These are phyloP conservation scores for Lolium rigidum DNA, from an alignment of 176 grass and related monocot genomes.

Conservation along the genomic window DNA sequence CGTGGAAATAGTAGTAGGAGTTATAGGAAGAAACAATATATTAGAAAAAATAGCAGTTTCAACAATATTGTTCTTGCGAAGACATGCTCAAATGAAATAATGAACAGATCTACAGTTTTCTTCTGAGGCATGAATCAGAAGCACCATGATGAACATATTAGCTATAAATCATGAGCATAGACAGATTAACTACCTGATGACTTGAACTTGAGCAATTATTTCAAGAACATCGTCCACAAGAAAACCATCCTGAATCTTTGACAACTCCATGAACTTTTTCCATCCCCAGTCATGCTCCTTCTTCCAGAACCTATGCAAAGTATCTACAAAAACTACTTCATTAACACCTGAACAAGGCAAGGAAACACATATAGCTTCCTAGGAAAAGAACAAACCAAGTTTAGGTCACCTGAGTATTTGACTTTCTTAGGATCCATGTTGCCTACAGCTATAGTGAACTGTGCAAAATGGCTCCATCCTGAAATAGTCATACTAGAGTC, in stretches of 20 bases:
- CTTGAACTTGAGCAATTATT: slow-evolving; percentile 99
- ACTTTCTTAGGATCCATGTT: slow-evolving; percentile 98
- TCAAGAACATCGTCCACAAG: slow-evolving; percentile 84
- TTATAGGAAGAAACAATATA: slow-evolving; percentile 36
- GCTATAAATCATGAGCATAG: slow-evolving; percentile 20
- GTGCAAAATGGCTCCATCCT: slow-evolving; percentile 99
- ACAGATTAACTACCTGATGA: slow-evolving; percentile 82
- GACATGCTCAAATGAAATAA: slow-evolving; percentile 14
- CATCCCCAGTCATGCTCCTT: slow-evolving; percentile 99
- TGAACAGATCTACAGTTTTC: neutral
- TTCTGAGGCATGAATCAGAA: slow-evolving; percentile 31
- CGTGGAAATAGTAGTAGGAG: neutral
- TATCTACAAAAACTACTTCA: slow-evolving; percentile 77
- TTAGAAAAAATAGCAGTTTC: slow-evolving; percentile 22
- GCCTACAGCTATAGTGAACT: slow-evolving; percentile 96
- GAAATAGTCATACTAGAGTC: slow-evolving; percentile 39
- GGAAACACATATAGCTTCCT: slow-evolving; percentile 28
- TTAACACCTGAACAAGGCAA: slow-evolving; percentile 45
- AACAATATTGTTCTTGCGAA: neutral
- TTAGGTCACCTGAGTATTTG: slow-evolving; percentile 91
- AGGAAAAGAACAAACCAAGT: slow-evolving; percentile 38
- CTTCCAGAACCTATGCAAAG: slow-evolving; percentile 98
- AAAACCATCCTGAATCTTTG: slow-evolving; percentile 96
- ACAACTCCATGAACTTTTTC: slow-evolving; percentile 99
- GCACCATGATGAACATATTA: slow-evolving; percentile 29